These are phyloP conservation scores for Aspergillus steynii DNA, from an alignment of 495 filamentous ascomycete species.

Conservation along the genomic window DNA sequence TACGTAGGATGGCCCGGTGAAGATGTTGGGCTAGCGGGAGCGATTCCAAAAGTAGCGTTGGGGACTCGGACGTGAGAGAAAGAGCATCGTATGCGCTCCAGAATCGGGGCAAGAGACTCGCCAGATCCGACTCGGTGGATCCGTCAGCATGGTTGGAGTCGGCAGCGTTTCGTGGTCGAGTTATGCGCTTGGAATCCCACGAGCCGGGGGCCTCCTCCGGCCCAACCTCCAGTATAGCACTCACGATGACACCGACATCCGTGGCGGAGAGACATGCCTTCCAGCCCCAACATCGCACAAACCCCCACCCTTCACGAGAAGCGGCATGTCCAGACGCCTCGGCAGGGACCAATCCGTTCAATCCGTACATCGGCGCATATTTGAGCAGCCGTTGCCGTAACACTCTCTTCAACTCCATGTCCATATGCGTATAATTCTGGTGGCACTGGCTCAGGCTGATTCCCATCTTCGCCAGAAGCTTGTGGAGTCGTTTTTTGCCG, in stretches of 20 bases:
- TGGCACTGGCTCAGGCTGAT: conserved; percentile 91
- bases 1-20: conserved; percentile 89
- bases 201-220: conserved; percentile 35
- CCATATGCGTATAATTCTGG: conserved; percentile 97
- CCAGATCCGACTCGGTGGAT: conserved; percentile 35
- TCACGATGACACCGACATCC: conserved; percentile 87
- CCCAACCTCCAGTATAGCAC: conserved; percentile 90
- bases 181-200: conserved; percentile 40
- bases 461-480: conserved; percentile 96
- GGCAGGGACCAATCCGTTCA: conserved; percentile 85
- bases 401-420: conserved; percentile 91
- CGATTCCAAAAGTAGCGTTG: conserved; percentile 58
- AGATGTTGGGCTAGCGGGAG: conserved; percentile 85
- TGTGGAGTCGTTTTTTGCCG: conserved; percentile 89
- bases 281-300: conserved; percentile 97
- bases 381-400: conserved; percentile 83
- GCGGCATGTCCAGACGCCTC: conserved; percentile 51
- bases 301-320: conserved; percentile 86
- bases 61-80: conserved; percentile 42
- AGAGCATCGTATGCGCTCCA: conserved; percentile 95
- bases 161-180: conserved; percentile 30
- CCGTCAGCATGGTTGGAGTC: conserved; percentile 35
- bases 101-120: conserved; percentile 62
- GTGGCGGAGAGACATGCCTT: conserved; percentile 88
- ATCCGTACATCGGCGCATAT: conserved; percentile 85